Percentiles rank a stretch among this genome's conserved stretches.
phyloP scores from a whole-genome alignment of 164 flowering plant genomes.

The Tetrastigma voinierianum region DNA sequence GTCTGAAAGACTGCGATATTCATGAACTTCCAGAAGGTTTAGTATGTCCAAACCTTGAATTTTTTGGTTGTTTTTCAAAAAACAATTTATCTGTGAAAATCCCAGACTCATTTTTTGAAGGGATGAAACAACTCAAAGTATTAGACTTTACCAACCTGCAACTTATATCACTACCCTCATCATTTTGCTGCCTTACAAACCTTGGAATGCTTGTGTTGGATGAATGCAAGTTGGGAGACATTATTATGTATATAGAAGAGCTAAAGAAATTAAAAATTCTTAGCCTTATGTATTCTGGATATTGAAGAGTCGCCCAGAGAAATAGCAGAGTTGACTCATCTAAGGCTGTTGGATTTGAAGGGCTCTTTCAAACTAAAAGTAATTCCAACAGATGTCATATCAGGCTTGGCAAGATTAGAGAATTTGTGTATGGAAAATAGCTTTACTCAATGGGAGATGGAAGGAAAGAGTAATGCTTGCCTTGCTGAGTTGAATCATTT shows the following conservation, averaged over 20 bases:
- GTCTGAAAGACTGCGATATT: neutral
- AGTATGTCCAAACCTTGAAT: conserved; percentile 9
- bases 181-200: neutral
- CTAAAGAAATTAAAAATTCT: conserved; percentile 17
- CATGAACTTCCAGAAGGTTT: conserved; percentile 10
- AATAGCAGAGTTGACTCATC: conserved; percentile 19
- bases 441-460: too few species aligned
- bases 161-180: conserved; percentile 1
- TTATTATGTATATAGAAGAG: conserved; percentile 10
- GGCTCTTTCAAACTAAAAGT: too few species aligned
- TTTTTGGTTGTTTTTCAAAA: neutral
- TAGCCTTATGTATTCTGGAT: neutral
- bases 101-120: conserved; percentile 11
- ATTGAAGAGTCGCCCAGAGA: conserved; percentile 12
- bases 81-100: neutral
- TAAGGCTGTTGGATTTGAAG: too few species aligned
- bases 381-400: too few species aligned
- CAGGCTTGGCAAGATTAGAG: too few species aligned
- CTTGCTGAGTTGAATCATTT: too few species aligned
- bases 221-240: neutral
- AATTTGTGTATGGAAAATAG: too few species aligned
- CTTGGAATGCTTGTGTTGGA: conserved; percentile 14
- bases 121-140: conserved; percentile 16
- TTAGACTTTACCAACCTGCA: neutral
- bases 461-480: too few species aligned